Base-by-base conservation (phyloP, 2,329 filamentous ascomycete species). In the Escovopsis weberi region DNA sequence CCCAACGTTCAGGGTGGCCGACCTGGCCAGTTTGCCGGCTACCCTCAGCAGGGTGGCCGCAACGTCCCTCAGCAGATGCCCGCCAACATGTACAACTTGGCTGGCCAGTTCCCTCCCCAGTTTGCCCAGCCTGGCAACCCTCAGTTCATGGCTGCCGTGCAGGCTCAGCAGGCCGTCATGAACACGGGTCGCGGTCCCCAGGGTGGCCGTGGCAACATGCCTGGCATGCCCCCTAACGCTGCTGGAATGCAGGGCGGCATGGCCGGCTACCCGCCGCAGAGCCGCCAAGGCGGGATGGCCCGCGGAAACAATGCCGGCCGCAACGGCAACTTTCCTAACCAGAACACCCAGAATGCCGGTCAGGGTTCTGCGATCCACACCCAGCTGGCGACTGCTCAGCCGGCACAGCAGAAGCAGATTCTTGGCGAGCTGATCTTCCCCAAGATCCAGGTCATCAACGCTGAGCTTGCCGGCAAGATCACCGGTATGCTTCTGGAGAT, bases 401-500 rank as follows among this genome's bases (percentile, higher is more conserved):
- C 82, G 34, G 72, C 74, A 39, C 85, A 94, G 69, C 91, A 96
- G 75, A 98, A 98, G 80, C 91, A 98, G 75, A 85, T 96, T 66
- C 80, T 98, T 43, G 91, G 91, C 63, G 91, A 98, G 70, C 81
- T 86, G 54, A 83, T 98, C 55, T 98, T 96, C 76, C 91, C 91
- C 60, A 98, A 96, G 82, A 96, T 98, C 58, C 80, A 88, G 65
- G 79, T 78, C 53, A 81, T 94, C 67, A 91, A 98, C 72, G 84
- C 87, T 47, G 88, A 95, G 57, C 75, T 98, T 58, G 91, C 91
- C 49, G 91, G 91, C 61, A 98, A 98, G 81, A 96, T 98, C 65
- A 98, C 91, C 48, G 91, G 91, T 68, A 98, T 98, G 91, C 82
- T 98, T 57, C 69, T 98, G 56, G 91, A 98, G 77, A 98, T 98